Percentiles rank a stretch among this genome's conserved stretches.
phyloP scores from a whole-genome alignment of 2,329 filamentous ascomycete genomes.

The Claviceps sp. region DNA sequence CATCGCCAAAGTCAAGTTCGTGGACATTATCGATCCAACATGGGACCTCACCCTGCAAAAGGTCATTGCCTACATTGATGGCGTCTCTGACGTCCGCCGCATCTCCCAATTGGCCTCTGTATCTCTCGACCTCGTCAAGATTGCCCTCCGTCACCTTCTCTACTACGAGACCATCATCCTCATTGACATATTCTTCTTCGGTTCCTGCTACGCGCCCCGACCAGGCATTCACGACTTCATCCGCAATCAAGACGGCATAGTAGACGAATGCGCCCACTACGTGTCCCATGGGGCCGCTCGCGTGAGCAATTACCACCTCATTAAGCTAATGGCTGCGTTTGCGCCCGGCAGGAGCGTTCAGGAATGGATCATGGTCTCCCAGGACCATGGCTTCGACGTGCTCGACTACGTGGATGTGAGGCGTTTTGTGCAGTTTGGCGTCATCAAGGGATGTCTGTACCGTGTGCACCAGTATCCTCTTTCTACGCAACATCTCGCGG shows the following conservation, averaged over 20 bases:
- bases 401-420: constrained; percentile 73
- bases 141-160: constrained; percentile 76
- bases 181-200: constrained; percentile 90
- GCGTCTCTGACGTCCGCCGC: constrained; percentile 75
- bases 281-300: constrained; percentile 42
- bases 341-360: constrained; percentile 71
- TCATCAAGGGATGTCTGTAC: constrained; percentile 91
- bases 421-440: constrained; percentile 84
- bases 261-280: constrained; percentile 80
- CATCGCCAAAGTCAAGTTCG: constrained; percentile 54
- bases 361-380: constrained; percentile 72
- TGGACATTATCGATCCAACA: constrained; percentile 49
- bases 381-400: constrained; percentile 48
- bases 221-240: constrained; percentile 69
- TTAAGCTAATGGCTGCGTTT: constrained; percentile 77
- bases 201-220: constrained; percentile 75
- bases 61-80: constrained; percentile 78
- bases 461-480: constrained; percentile 85
- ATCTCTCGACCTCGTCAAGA: constrained; percentile 72
- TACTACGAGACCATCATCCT: constrained; percentile 87
- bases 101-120: constrained; percentile 79
- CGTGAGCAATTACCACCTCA: constrained; percentile 50
- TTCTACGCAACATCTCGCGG: constrained; percentile 46
- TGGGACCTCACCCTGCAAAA: constrained; percentile 68
- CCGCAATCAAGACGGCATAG: constrained; percentile 56